Evolutionary conservation across 352 stramenopile genomes (phyloP).

Genomic region (Pythium coloratum): DNA sequence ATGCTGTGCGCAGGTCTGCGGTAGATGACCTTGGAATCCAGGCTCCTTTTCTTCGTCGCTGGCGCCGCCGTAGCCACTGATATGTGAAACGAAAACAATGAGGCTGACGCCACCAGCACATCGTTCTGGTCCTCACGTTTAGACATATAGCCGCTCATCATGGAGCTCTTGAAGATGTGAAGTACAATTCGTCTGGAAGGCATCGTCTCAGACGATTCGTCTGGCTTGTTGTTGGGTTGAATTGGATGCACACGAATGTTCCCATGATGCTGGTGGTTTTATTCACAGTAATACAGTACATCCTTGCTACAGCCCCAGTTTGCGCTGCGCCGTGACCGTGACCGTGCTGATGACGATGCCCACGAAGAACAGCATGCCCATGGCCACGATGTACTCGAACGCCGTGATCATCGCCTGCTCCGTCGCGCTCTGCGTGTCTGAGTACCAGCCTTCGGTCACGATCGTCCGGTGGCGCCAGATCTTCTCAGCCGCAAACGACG

Average conservation of each 20-base stretch:
- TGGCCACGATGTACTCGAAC: conserved; percentile 79
- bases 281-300: background rate
- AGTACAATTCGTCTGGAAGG: too few species aligned
- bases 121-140: too few species aligned
- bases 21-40: too few species aligned
- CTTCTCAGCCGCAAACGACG: conserved; percentile 77
- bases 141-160: too few species aligned
- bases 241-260: background rate
- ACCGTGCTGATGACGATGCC: conserved; percentile 62
- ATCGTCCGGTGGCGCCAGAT: conserved; percentile 75
- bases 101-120: too few species aligned
- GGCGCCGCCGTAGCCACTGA: too few species aligned
- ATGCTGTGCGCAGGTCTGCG: too few species aligned
- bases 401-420: conserved; percentile 64
- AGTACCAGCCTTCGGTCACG: conserved; percentile 65
- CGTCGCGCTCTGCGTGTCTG: conserved; percentile 49
- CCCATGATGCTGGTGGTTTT: background rate
- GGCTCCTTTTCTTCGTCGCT: too few species aligned
- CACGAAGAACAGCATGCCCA: conserved; percentile 74
- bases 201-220: background rate
- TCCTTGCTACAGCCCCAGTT: conserved; percentile 16
- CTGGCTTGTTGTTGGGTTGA: background rate
- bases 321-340: conserved; percentile 30
- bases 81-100: too few species aligned
- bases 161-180: too few species aligned